phyloP scores from a whole-genome alignment of 2,329 filamentous ascomycete genomes.

The Clarireedia hainanense region DNA sequence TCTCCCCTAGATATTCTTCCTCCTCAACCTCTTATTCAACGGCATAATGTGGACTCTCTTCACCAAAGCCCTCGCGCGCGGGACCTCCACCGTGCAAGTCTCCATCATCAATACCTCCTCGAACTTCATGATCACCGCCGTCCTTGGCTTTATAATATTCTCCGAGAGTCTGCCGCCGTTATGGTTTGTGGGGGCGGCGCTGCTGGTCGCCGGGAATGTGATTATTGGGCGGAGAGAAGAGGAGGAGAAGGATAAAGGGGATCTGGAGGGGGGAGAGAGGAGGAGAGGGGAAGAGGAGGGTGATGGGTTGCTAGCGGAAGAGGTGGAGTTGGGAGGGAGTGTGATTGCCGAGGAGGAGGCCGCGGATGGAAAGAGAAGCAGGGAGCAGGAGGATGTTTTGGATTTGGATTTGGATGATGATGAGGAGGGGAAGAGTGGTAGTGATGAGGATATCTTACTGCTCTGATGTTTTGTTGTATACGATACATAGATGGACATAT shows the following conservation, averaged over 20 bases:
- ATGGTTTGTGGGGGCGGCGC: constrained; percentile 68
- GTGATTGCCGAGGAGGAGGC: constrained; percentile 7
- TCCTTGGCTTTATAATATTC: constrained; percentile 65
- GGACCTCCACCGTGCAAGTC: constrained; percentile 70
- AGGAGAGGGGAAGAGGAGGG: constrained; percentile 11
- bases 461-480: background rate
- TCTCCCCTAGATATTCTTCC: constrained; percentile 2
- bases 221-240: constrained; percentile 68
- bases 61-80: constrained; percentile 66
- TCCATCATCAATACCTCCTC: constrained; percentile 75
- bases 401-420: constrained; percentile 17
- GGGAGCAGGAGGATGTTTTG: constrained; percentile 20
- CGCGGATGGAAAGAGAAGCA: constrained; percentile 9
- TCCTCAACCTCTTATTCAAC: constrained; percentile 24
- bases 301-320: constrained; percentile 10
- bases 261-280: constrained; percentile 11
- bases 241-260: constrained; percentile 21
- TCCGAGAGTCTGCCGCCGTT: constrained; percentile 61
- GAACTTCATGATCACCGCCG: constrained; percentile 72
- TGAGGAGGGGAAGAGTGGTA: constrained; percentile 3
- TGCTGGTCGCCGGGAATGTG: constrained; percentile 70
- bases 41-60: constrained; percentile 72
- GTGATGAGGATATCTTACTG: constrained; percentile 4
- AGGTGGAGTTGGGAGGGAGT: constrained; percentile 14
- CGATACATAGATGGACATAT: background rate